Evolutionary conservation across 1,284 basidiomycete species (phyloP), one percentile per base, ranked within the genome.

Genomic region (Singerocomus rubriflavus): DNA sequence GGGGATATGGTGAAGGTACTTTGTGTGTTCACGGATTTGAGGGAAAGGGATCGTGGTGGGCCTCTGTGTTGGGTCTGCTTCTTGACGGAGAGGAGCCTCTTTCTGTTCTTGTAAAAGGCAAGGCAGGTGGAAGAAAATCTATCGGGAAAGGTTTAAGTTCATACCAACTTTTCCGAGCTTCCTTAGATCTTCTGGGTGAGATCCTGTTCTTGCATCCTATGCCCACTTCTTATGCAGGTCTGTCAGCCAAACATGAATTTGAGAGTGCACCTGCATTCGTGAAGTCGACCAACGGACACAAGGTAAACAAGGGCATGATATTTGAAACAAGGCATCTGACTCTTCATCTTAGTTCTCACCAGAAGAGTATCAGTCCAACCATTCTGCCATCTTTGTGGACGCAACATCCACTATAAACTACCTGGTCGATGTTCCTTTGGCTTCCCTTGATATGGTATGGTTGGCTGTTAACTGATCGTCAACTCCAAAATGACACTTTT

Each of bases 141-240:
- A 65, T 91, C 2, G 85, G 85, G 14, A 80, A 78, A 50, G 88
- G 89, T 1, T 68, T 93, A 60, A 93, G 89, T 57, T 91, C 88
- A 32, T 94, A 93, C 68, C 93, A 94, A 65, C 72, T 93, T 31
- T 93, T 94, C 70, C 82, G 87, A 53, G 90, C 87, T 42, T 82
- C 82, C 4, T 66, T 95, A 53, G 88, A 92, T 62, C 86, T 91
- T 63, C 66, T 94, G 27, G 77, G 88, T 90, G 59, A 55, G 81
- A 10, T 21, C 29, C 7, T 44, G 39, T 44, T 27, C 30, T 9
- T 39, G 38, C 16, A 6, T 47, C 12, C 9, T 43, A 32, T 33
- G n/a, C 34, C 1, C 8, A 17, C 48, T 41, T 41, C 45, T 64
- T 9, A 61, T 36, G 53, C 44, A 9, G 25, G 41, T 38, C 40